Evolutionary conservation across 768 basidiomycete species (phyloP).

Genomic region (Amanita exitialis): DNA sequence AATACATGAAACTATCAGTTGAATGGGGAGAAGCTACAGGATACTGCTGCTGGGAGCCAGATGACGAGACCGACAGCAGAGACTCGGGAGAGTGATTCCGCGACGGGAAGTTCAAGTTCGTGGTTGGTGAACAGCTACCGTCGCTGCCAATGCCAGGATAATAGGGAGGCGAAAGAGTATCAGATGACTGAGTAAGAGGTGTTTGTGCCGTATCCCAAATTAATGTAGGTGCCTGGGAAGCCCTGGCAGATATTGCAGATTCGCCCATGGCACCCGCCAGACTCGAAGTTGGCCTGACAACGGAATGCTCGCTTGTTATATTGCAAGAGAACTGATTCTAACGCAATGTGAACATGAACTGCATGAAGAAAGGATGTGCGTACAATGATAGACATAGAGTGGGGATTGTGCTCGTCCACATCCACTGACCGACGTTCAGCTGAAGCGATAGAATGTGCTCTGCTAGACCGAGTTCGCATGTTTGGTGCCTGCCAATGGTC

Average conservation of each 20-base stretch:
- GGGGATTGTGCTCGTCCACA: conserved; percentile 24
- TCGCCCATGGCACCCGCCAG: conserved; percentile 61
- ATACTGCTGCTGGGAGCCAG: conserved; percentile 14
- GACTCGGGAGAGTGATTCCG: conserved; percentile 32
- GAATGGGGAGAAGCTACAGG: neutral
- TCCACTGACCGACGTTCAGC: conserved; percentile 30
- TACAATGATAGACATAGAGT: conserved; percentile 19
- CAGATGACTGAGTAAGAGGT: neutral
- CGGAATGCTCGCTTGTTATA: conserved; percentile 17
- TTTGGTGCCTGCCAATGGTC: conserved; percentile 21
- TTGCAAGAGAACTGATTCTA: neutral
- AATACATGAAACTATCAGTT: neutral
- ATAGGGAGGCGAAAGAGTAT: neutral
- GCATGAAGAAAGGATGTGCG: neutral
- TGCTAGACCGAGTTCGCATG: conserved; percentile 20
- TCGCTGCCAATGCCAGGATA: neutral
- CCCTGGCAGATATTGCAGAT: conserved; percentile 16
- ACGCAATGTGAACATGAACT: neutral
- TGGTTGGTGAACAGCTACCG: neutral
- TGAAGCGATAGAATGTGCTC: conserved; percentile 15
- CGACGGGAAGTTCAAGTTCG: neutral
- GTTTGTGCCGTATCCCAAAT: neutral
- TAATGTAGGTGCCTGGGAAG: neutral
- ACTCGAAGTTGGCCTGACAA: conserved; percentile 35
- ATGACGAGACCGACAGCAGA: conserved; percentile 21